These are phyloP conservation scores for Dioscorea cayenensis DNA, from an alignment of 116 monocot species.

Conservation along the genomic window DNA sequence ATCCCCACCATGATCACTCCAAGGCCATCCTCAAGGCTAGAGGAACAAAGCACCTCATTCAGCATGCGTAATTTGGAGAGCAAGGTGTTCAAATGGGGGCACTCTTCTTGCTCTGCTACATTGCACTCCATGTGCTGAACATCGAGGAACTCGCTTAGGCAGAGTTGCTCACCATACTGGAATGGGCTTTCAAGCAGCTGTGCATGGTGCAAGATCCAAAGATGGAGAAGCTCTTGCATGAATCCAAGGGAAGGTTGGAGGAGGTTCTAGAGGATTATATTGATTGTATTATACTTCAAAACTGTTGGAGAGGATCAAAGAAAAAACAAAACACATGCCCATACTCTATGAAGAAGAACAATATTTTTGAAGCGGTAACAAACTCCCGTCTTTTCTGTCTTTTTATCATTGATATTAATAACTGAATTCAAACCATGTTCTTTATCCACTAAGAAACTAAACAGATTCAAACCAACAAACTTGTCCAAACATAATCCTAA, in stretches of 20 bases:
- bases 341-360: too few relatives aligned
- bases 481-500: too few relatives aligned
- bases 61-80: conserved; percentile 75
- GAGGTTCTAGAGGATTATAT: conserved; percentile 25
- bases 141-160: conserved; percentile 57
- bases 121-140: conserved; percentile 62
- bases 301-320: too few relatives aligned
- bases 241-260: conserved; percentile 44
- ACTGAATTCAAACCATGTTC: too few relatives aligned
- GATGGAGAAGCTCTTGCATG: conserved; percentile 32
- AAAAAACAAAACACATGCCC: too few relatives aligned
- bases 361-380: too few relatives aligned
- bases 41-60: conserved; percentile 70
- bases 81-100: conserved; percentile 42
- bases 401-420: too few relatives aligned
- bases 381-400: too few relatives aligned
- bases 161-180: conserved; percentile 50
- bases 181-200: conserved; percentile 68
- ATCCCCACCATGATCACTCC: conserved; percentile 58
- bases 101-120: conserved; percentile 57
- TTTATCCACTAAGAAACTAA: too few relatives aligned
- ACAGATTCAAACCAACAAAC: too few relatives aligned
- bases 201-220: conserved; percentile 31
- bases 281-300: conserved; percentile 7
- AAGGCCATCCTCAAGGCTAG: conserved; percentile 70